Evolutionary conservation across 2,329 filamentous ascomycete genomes (phyloP).

Genomic region (Verticillium isaacii): DNA sequence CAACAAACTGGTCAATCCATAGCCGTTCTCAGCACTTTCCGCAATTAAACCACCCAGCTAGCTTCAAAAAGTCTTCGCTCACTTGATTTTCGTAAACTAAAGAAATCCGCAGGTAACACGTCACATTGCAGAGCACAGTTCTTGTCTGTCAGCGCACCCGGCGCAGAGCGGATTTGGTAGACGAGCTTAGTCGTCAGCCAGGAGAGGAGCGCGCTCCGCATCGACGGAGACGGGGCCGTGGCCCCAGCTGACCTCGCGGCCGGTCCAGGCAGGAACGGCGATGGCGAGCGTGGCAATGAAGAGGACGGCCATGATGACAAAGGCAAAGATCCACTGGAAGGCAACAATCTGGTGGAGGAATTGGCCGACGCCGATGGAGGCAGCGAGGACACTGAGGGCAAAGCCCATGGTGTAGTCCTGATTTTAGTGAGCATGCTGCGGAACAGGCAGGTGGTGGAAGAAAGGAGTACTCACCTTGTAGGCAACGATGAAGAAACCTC

Average conservation of each 20-base stretch:
- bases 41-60: background rate
- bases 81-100: background rate
- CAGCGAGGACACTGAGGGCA: conserved; percentile 65
- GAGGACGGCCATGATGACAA: conserved; percentile 72
- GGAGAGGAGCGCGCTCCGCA: conserved; percentile 57
- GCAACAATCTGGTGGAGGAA: conserved; percentile 69
- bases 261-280: conserved; percentile 59
- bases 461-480: conserved; percentile 56
- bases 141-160: background rate
- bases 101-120: background rate
- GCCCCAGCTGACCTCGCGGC: conserved; percentile 49
- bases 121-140: background rate
- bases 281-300: conserved; percentile 64
- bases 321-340: conserved; percentile 91
- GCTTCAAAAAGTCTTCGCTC: background rate
- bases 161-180: too few relatives aligned
- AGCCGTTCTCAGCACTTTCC: background rate
- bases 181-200: conserved; percentile 37
- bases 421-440: conserved; percentile 4
- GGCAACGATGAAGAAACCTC: conserved; percentile 66
- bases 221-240: conserved; percentile 36
- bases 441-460: too few relatives aligned
- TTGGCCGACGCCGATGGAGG: conserved; percentile 74
- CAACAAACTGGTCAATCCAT: background rate
- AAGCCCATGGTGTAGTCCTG: conserved; percentile 74